Evolutionary conservation across 139 green algal species (phyloP).

Genomic region (Mychonastes homosphaera): DNA sequence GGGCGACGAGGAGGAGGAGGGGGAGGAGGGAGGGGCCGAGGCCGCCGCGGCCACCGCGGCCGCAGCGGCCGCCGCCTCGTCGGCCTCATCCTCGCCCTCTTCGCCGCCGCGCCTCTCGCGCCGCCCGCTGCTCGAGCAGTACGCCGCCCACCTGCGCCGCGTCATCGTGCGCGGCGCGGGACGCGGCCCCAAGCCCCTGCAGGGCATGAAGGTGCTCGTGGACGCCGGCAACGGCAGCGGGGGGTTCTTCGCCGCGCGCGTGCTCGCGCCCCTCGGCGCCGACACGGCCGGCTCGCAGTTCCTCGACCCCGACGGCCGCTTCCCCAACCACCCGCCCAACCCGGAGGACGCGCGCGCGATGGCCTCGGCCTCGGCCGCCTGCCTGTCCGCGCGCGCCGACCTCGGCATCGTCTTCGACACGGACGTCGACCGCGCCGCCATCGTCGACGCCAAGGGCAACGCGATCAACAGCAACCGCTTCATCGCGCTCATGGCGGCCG

Average conservation of each 20-base stretch:
- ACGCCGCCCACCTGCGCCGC: slow-evolving; percentile 49
- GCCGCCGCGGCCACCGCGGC: too few relatives aligned
- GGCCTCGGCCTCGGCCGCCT: slow-evolving; percentile 22
- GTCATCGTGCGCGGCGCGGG: slow-evolving; percentile 58
- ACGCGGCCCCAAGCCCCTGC: slow-evolving; percentile 7
- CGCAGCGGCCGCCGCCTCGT: background rate
- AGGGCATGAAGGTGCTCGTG: slow-evolving; percentile 37
- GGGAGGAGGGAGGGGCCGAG: too few relatives aligned
- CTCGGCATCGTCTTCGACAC: slow-evolving; percentile 95
- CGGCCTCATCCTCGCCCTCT: background rate
- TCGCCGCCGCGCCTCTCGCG: slow-evolving; percentile 33
- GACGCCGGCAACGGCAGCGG: slow-evolving; percentile 80
- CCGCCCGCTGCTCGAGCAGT: slow-evolving; percentile 29
- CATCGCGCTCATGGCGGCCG: slow-evolving; percentile 79
- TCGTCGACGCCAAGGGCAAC: slow-evolving; percentile 61
- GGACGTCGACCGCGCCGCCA: slow-evolving; percentile 84
- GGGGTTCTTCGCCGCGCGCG: slow-evolving; percentile 76
- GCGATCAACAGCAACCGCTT: slow-evolving; percentile 92
- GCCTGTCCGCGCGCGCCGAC: slow-evolving; percentile 53
- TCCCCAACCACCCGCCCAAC: slow-evolving; percentile 90
- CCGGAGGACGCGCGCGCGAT: slow-evolving; percentile 87
- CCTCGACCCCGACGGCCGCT: slow-evolving; percentile 81
- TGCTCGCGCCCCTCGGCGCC: slow-evolving; percentile 84
- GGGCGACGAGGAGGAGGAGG: too few relatives aligned
- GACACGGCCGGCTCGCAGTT: slow-evolving; percentile 74